phyloP scores from a whole-genome alignment of 2,329 filamentous ascomycete species.

The Thelonectria rubi region DNA sequence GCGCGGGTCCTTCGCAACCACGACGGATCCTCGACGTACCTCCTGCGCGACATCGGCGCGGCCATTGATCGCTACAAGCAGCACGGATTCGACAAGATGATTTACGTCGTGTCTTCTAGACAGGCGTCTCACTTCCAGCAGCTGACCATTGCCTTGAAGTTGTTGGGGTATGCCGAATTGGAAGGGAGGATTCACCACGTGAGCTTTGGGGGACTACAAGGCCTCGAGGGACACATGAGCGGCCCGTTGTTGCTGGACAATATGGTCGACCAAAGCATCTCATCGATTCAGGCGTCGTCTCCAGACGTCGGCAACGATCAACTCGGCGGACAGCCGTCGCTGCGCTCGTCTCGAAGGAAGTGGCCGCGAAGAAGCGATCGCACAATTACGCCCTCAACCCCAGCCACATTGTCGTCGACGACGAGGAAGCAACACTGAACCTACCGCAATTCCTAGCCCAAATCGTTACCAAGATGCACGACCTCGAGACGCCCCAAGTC shows the following conservation, averaged over 20 bases:
- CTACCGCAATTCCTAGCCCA: not conserved
- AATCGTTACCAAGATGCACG: conserved; percentile 8
- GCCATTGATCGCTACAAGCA: conserved; percentile 67
- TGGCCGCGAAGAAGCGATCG: conserved; percentile 31
- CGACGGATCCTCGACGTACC: conserved; percentile 52
- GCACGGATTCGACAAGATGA: conserved; percentile 77
- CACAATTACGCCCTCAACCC: conserved; percentile 35
- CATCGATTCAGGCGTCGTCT: conserved; percentile 4
- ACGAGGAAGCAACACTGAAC: not conserved
- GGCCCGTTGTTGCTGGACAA: conserved; percentile 4
- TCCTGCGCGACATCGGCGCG: conserved; percentile 77
- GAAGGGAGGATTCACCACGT: conserved; percentile 45
- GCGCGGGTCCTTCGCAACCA: conserved; percentile 73
- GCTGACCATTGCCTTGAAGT: conserved; percentile 43
- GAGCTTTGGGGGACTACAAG: conserved; percentile 55
- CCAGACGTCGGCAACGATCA: not conserved
- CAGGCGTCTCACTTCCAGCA: conserved; percentile 73
- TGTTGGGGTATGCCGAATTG: conserved; percentile 46
- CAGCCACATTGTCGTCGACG: conserved; percentile 7
- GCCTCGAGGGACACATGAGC: conserved; percentile 52
- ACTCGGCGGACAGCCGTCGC: conserved; percentile 8
- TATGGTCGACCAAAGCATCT: conserved; percentile 16
- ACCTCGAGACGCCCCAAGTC: not conserved
- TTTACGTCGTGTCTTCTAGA: conserved; percentile 76
- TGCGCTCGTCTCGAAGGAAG: conserved; percentile 30